Conservation (phyloP, 2,329 filamentous ascomycete genomes). For the Pseudophaeomoniella oleicola region DNA sequence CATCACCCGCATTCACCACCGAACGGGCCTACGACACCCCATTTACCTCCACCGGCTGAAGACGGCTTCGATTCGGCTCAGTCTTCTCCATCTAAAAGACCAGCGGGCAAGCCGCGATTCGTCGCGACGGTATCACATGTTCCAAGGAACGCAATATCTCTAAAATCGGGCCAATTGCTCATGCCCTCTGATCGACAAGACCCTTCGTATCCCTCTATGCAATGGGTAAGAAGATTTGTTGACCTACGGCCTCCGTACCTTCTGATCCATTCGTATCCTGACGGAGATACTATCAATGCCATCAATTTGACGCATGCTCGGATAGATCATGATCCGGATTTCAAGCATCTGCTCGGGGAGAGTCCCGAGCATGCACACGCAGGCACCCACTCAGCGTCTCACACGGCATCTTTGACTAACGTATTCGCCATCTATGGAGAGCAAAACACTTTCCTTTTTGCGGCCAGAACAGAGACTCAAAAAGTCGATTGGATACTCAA, state of each 20-base stretch:
- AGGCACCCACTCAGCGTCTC: conserved; percentile 10
- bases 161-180: conserved; percentile 80
- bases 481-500: conserved; percentile 96
- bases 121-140: conserved; percentile 64
- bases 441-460: conserved; percentile 91
- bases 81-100: conserved; percentile 23
- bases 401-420: conserved; percentile 39
- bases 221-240: conserved; percentile 86
- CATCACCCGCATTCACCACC: neutral
- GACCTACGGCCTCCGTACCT: conserved; percentile 85
- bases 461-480: conserved; percentile 73
- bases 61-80: conserved; percentile 17
- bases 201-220: conserved; percentile 35
- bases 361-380: conserved; percentile 18
- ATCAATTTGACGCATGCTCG: conserved; percentile 79
- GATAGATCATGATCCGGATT: conserved; percentile 84
- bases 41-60: conserved; percentile 9
- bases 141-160: conserved; percentile 62
- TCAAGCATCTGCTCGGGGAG: conserved; percentile 58
- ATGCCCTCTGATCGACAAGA: conserved; percentile 58
- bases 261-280: conserved; percentile 70
- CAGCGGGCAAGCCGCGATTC: conserved; percentile 41
- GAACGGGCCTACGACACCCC: conserved; percentile 8
- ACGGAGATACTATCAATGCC: conserved; percentile 80
- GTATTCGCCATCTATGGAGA: conserved; percentile 92